phyloP scores from a whole-genome alignment of 2,329 filamentous ascomycete genomes.

The Aureobasidium sp. region DNA sequence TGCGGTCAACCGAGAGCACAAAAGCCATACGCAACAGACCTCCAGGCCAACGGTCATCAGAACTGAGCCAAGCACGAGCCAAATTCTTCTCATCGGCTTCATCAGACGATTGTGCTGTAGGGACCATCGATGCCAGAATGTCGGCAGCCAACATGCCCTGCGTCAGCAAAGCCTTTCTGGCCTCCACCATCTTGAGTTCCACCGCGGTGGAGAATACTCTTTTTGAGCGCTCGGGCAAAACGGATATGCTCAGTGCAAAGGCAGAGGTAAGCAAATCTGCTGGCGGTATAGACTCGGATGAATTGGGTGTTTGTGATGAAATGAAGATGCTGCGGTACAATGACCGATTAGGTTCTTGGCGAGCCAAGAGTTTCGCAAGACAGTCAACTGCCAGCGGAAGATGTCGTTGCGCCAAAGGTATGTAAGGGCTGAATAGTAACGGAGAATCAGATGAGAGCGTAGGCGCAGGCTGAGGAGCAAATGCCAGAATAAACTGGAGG shows the following conservation, averaged over 20 bases:
- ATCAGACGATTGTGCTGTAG: constrained; percentile 10
- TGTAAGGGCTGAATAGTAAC: constrained; percentile 27
- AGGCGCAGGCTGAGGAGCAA: constrained; percentile 71
- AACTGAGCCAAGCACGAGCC: constrained; percentile 71
- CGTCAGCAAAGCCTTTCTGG: constrained; percentile 79
- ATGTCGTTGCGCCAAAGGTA: constrained; percentile 70
- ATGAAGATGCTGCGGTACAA: constrained; percentile 77
- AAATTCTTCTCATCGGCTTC: constrained; percentile 39
- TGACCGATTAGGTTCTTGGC: constrained; percentile 85
- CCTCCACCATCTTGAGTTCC: constrained; percentile 60
- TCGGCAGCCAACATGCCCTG: constrained; percentile 87
- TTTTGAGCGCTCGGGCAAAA: constrained; percentile 65
- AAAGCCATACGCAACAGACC: constrained; percentile 69
- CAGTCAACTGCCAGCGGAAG: constrained; percentile 83
- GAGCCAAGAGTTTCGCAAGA: constrained; percentile 80
- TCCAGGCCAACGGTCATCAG: constrained; percentile 73
- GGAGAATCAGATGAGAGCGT: constrained; percentile 27
- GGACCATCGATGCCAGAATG: constrained; percentile 66
- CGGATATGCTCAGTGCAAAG: constrained; percentile 78
- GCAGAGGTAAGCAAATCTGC: constrained; percentile 77
- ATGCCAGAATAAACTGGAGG: constrained; percentile 81
- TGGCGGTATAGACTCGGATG: constrained; percentile 30
- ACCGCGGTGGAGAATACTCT: constrained; percentile 25
- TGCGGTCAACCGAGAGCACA: constrained; percentile 44
- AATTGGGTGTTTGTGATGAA: constrained; percentile 37